Conservation (phyloP, 768 basidiomycete species). For the Collybia sp. region DNA sequence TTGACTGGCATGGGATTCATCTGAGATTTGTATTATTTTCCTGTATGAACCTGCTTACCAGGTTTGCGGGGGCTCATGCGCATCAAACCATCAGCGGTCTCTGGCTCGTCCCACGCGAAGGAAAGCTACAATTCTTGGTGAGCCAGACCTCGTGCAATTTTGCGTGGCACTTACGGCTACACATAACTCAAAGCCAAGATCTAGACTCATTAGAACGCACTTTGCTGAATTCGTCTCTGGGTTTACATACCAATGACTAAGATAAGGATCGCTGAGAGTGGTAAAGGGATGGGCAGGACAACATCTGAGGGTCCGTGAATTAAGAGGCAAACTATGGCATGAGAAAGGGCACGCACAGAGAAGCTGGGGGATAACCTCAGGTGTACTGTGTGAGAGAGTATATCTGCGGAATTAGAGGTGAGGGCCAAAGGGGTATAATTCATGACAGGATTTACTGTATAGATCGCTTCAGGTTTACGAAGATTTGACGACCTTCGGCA, state of each 20-base stretch:
- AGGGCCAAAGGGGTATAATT: not conserved
- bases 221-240: not conserved
- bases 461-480: constrained; percentile 66
- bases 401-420: constrained; percentile 30
- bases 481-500: constrained; percentile 64
- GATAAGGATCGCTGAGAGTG: constrained; percentile 64
- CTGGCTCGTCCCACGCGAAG: constrained; percentile 71
- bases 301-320: constrained; percentile 38
- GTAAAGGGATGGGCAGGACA: constrained; percentile 62
- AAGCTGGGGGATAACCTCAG: constrained; percentile 66
- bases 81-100: constrained; percentile 64
- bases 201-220: constrained; percentile 22
- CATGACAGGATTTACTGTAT: constrained; percentile 45
- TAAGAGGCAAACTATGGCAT: not conserved
- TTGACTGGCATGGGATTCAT: constrained; percentile 35
- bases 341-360: constrained; percentile 39
- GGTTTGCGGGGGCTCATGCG: constrained; percentile 63
- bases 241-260: constrained; percentile 54
- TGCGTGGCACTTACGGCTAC: constrained; percentile 43
- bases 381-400: constrained; percentile 62
- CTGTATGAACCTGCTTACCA: constrained; percentile 25
- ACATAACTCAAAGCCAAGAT: constrained; percentile 68
- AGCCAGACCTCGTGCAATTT: not conserved
- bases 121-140: constrained; percentile 36
- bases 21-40: not conserved